Conservation (phyloP, 176 grass and related monocot genomes). For the Oryza coarctata region DNA sequence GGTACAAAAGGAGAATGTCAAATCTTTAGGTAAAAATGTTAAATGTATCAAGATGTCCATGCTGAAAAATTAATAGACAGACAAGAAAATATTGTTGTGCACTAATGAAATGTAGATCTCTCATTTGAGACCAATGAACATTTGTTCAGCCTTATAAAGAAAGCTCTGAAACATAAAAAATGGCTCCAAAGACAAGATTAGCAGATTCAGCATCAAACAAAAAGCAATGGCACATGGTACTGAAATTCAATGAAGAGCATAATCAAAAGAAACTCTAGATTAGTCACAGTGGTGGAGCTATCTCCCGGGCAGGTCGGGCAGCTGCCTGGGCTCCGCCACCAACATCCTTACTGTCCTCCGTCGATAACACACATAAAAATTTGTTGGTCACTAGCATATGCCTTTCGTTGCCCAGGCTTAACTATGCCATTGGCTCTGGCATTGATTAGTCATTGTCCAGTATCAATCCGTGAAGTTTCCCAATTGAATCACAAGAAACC, state of each 20-base stretch:
- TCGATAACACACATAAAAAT: too few relatives aligned
- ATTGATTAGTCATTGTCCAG: background rate
- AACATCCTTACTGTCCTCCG: too few relatives aligned
- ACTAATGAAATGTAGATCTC: slow-evolving; percentile 12
- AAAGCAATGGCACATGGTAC: background rate
- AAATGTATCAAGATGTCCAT: background rate
- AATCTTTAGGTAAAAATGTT: background rate
- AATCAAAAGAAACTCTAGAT: background rate
- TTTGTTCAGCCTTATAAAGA: background rate
- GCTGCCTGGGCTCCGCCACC: too few relatives aligned
- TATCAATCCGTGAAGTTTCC: background rate
- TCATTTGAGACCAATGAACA: background rate
- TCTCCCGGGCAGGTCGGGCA: too few relatives aligned
- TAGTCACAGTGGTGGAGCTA: too few relatives aligned
- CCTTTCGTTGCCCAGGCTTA: too few relatives aligned
- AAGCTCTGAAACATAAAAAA: background rate
- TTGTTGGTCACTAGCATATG: too few relatives aligned
- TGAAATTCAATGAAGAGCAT: background rate
- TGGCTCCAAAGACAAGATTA: background rate
- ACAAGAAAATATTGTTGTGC: background rate
- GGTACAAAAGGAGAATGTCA: background rate
- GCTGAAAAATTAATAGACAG: background rate
- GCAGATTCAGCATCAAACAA: background rate
- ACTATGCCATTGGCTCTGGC: too few relatives aligned
- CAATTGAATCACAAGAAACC: background rate